Conservation (phyloP, 345 rosid genomes). For the Brassica cretica region DNA sequence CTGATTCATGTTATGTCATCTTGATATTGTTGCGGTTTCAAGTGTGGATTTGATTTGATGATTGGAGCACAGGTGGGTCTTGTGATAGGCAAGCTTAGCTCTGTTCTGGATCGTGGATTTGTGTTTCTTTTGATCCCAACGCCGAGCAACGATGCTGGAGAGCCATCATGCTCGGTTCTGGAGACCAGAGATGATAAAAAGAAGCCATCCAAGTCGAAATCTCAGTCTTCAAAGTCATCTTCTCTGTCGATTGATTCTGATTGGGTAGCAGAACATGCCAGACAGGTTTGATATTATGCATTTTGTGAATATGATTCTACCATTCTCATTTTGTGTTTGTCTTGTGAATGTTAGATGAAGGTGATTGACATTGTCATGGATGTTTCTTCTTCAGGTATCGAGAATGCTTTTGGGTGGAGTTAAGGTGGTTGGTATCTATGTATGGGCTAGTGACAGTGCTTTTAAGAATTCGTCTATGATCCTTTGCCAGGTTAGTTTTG, state of each 20-base stretch:
- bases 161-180: slow-evolving; percentile 65
- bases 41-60: background rate
- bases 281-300: slow-evolving; percentile 55
- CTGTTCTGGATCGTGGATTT: slow-evolving; percentile 73
- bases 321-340: background rate
- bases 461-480: slow-evolving; percentile 77
- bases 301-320: background rate
- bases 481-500: slow-evolving; percentile 62
- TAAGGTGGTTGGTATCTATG: slow-evolving; percentile 77
- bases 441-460: slow-evolving; percentile 80
- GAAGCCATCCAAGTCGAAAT: slow-evolving; percentile 62
- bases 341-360: background rate
- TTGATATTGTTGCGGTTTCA: background rate
- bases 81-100: slow-evolving; percentile 84
- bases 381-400: slow-evolving; percentile 54
- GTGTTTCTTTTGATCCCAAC: slow-evolving; percentile 81
- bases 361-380: background rate
- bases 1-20: background rate
- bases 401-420: slow-evolving; percentile 90
- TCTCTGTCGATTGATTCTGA: slow-evolving; percentile 64
- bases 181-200: slow-evolving; percentile 61
- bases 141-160: slow-evolving; percentile 72
- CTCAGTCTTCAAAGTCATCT: slow-evolving; percentile 61
- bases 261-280: slow-evolving; percentile 94
- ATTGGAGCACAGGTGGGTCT: slow-evolving; percentile 64